Base-by-base conservation (phyloP, 495 filamentous ascomycete species). In the Aspergillus indologenus region DNA sequence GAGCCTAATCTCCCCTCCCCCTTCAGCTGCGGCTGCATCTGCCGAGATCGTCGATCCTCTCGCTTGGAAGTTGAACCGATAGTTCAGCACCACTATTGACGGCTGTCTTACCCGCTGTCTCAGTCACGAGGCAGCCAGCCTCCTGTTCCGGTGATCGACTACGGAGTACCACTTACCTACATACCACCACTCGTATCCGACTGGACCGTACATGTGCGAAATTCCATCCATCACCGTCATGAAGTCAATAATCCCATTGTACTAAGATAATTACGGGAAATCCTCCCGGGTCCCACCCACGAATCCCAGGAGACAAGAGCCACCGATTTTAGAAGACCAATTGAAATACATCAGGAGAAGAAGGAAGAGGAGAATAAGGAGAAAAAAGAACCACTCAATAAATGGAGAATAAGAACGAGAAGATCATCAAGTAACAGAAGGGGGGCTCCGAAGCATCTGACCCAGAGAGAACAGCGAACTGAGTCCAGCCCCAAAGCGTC, bases 341-440 rank as follows among this genome's bases (percentile, higher is more conserved):
- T 65, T 67, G 49, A 63, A 71, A 70, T 68, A 72, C 68, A 72
- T 60, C 48, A 57, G 26, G 54, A 62, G 65, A 63, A 65, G 54
- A 57, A 49, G 59, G 57, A 62, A 45, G 26, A 61, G 68, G 63
- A 58, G 51, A 59, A 63, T 4, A 29, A 29, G 9, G 26, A 57
- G 45, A 58, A 59, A 64, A 45, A 43, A 61, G 68, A 65, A 58
- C 54, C 59, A 63, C 59, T 46, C 14, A 64, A 57, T 60, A 54
- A 55, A 58, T 26, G 47, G 51, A 42, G 44, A 49, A 22, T n/a
- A 64, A 61, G 55, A 52, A 47, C 49, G 43, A 60, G 26, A 60
- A 60, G 31, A 64, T 43, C 45, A 55, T 50, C 22, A 68, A 58
- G 50, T 55, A 56, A 61, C n/a, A 54, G 46, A 60, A 61, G 18